Conservation (phyloP, 208 protist genomes). For the Leishmania amazonensis region DNA sequence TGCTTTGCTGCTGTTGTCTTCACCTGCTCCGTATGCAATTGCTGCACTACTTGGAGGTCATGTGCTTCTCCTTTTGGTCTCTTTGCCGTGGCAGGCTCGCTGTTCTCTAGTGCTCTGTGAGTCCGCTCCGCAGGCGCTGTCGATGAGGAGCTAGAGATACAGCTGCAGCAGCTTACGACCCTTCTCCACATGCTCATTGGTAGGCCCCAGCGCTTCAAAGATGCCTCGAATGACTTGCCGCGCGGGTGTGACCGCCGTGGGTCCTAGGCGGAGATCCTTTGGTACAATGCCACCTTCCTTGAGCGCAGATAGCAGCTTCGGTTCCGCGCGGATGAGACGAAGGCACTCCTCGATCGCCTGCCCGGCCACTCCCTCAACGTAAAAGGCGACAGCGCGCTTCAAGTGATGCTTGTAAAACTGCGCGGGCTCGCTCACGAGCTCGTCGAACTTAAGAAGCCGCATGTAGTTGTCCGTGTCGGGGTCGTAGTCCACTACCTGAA, state of each 20-base stretch:
- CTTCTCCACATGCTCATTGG: constrained; percentile 67
- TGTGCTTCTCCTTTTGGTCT: too few species aligned
- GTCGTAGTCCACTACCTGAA: constrained; percentile 63
- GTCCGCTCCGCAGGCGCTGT: background rate
- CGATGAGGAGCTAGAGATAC: constrained; percentile 40
- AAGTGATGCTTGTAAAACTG: constrained; percentile 74
- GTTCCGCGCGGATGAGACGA: constrained; percentile 75
- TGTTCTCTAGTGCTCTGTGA: background rate
- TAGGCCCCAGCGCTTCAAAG: constrained; percentile 77
- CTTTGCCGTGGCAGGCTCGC: background rate
- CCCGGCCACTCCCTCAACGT: constrained; percentile 62
- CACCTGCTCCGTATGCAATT: background rate
- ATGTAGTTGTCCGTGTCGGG: constrained; percentile 82
- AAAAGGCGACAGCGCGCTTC: constrained; percentile 75
- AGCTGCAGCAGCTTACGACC: constrained; percentile 71
- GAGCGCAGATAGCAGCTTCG: constrained; percentile 68
- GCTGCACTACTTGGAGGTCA: background rate
- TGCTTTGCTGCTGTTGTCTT: background rate
- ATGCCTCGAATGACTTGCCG: constrained; percentile 60
- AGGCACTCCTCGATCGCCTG: constrained; percentile 80
- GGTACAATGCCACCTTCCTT: constrained; percentile 64
- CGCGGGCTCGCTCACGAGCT: constrained; percentile 61
- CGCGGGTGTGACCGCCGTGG: constrained; percentile 60
- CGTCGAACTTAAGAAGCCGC: constrained; percentile 74
- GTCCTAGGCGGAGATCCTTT: constrained; percentile 52